Percentiles rank a stretch among this genome's conserved stretches.
phyloP scores from a whole-genome alignment of 768 basidiomycete genomes.

The Rubroboletus satanas region DNA sequence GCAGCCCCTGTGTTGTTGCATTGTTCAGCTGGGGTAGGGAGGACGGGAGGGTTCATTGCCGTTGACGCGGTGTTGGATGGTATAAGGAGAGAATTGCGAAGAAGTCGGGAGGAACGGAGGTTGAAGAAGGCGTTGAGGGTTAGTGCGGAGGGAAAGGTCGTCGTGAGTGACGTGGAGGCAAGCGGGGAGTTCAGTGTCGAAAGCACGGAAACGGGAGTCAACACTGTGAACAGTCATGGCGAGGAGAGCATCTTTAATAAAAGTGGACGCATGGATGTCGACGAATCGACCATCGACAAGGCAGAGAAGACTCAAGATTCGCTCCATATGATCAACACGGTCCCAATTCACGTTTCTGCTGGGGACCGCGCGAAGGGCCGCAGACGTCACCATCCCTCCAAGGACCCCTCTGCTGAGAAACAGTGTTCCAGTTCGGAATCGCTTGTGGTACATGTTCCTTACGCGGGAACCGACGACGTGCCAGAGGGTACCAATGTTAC shows the following conservation, averaged over 20 bases:
- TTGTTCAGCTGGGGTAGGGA: conserved; percentile 92
- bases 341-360: conserved; percentile 27
- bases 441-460: conserved; percentile 31
- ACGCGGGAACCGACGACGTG: conserved; percentile 12
- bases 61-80: conserved; percentile 84
- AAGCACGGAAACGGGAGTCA: conserved; percentile 8
- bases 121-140: conserved; percentile 1
- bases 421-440: conserved; percentile 17
- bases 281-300: conserved; percentile 12
- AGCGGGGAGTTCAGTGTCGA: conserved; percentile 4
- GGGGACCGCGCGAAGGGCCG: conserved; percentile 26
- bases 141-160: not conserved
- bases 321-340: conserved; percentile 17
- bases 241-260: conserved; percentile 2
- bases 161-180: conserved; percentile 1
- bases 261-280: conserved; percentile 26
- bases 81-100: conserved; percentile 55
- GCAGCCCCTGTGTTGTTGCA: conserved; percentile 69
- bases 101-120: conserved; percentile 25
- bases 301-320: not conserved
- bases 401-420: conserved; percentile 1
- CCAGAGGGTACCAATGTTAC: conserved; percentile 16
- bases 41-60: conserved; percentile 91
- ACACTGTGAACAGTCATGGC: not conserved
- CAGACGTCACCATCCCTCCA: conserved; percentile 5